Base-by-base conservation (phyloP, 768 basidiomycete species). In the Dioszegia aurantiaca region DNA sequence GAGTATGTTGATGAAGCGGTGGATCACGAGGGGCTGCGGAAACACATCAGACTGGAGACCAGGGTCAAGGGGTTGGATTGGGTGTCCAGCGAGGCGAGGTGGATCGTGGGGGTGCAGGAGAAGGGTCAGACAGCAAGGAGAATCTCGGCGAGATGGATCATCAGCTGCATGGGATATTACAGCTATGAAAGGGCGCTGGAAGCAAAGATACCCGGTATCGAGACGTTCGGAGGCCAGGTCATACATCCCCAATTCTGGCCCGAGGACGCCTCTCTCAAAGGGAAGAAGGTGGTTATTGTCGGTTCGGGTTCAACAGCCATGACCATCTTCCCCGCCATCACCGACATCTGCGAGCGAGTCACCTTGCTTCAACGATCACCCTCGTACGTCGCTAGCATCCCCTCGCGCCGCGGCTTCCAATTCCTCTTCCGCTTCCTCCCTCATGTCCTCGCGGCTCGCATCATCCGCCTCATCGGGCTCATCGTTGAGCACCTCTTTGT, bases 161-260 rank as follows among this genome's bases (percentile, higher is more conserved):
- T 60, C 26, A 60, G 61, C 39, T 60, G 62, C 19, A 63, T 58
- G 30, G 62, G 62, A 1, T 63, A 63, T 46, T 63, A 63, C 52
- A 59, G 47, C 42, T 63, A 63, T 52, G 45, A 59, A 14, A 60
- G 41, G 19, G 58, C 62, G 12, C 43, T 63, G 3, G 33, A 53
- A 19, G 48, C 59, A 8, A 28, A 16, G 23, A 63, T 63, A 6
- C 62, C 62, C 3, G 62, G 62, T 10, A 24, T 63, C 14, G 51
- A 60, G 2, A 47, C 49, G 14, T 63, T 63, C 45, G 52, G 44
- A 21, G 62, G 62, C 8, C 26, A 48, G 21, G 46, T 63, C 42
- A 43, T 63, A 11, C 62, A 63, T 43, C 62, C 62, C 19, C 62
- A 63, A 44, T 63, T 60, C 53, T 63, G 62, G 62, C 62, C 62